Conservation (phyloP, 768 basidiomycete genomes). For the Sarcomyxa edulis region DNA sequence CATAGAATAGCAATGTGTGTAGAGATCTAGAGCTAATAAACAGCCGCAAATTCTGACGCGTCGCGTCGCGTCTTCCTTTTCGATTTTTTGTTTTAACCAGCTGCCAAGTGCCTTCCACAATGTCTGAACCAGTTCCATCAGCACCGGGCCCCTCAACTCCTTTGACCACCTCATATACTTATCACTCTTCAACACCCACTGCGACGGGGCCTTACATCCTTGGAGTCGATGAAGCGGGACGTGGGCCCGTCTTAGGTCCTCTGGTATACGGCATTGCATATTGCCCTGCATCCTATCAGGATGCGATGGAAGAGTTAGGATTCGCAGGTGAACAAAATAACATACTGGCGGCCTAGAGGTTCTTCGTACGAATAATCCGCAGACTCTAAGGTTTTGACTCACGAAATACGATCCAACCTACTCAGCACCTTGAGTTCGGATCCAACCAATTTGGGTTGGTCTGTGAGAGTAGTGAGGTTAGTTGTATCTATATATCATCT, state of each 20-base stretch:
- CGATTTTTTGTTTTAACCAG: too few species aligned
- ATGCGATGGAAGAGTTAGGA: conserved; percentile 71
- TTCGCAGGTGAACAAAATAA: conserved; percentile 66
- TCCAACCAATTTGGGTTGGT: conserved; percentile 72
- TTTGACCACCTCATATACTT: conserved; percentile 67
- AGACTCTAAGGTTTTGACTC: conserved; percentile 92
- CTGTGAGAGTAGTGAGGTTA: conserved; percentile 72
- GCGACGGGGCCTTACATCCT: conserved; percentile 81
- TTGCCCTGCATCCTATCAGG: conserved; percentile 76
- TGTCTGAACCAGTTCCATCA: conserved; percentile 41
- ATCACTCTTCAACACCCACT: conserved; percentile 70
- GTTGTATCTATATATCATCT: conserved; percentile 5
- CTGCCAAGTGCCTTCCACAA: conserved; percentile 6
- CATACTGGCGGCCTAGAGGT: too few species aligned
- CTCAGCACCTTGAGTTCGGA: conserved; percentile 66
- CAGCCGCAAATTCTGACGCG: too few species aligned
- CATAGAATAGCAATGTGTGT: too few species aligned
- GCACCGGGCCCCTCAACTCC: conserved; percentile 52
- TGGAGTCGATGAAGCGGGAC: conserved; percentile 97
- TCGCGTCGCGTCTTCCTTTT: too few species aligned
- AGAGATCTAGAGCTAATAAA: too few species aligned
- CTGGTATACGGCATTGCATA: conserved; percentile 96
- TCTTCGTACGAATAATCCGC: too few species aligned
- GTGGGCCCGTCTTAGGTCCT: conserved; percentile 93
- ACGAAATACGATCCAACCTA: conserved; percentile 60